Evolutionary conservation across 2,329 filamentous ascomycete genomes (phyloP), one percentile per base, ranked within the genome.

Genomic region (Fusarium anguioides): DNA sequence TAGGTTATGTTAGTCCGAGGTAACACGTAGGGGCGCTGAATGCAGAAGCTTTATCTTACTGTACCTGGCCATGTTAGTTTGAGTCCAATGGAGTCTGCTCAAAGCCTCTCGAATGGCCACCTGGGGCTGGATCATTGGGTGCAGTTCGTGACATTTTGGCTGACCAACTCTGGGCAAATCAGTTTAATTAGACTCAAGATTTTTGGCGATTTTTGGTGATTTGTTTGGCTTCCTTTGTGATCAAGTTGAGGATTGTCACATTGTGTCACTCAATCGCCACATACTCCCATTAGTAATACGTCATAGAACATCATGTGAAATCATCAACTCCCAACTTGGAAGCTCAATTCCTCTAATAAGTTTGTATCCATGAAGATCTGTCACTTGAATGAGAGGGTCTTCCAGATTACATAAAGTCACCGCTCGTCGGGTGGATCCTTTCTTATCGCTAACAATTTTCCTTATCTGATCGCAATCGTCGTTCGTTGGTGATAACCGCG

Each of bases 121-220:
- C 52, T 0, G 59, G 61, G 5, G 61, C 39, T 2, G 61, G 44
- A 24, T 50, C 35, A 8, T 56, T 64, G 1, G 52, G 52, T 10
- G 61, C 52, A n/a, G 39, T 64, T 41, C 61, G 59, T 11, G 61
- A 64, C 61, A 64, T 63, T 0, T 8, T n/a, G n/a, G n/a, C n/a
- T n/a, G n/a, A n/a, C n/a, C n/a, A n/a, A n/a, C n/a, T n/a, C n/a
- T n/a, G n/a, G n/a, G n/a, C n/a, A n/a, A n/a, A n/a, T n/a, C n/a
- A n/a, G n/a, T n/a, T n/a, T n/a, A n/a, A n/a, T n/a, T n/a, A n/a
- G n/a, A n/a, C n/a, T n/a, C n/a, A n/a, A n/a, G n/a, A n/a, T n/a
- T n/a, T n/a, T n/a, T n/a, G n/a, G n/a, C n/a, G n/a, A n/a, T n/a
- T n/a, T n/a, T n/a, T n/a, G n/a, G n/a, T n/a, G n/a, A n/a, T n/a